Base-by-base conservation (phyloP, 306 rosid genomes). In the Echinosophora koreensis region DNA sequence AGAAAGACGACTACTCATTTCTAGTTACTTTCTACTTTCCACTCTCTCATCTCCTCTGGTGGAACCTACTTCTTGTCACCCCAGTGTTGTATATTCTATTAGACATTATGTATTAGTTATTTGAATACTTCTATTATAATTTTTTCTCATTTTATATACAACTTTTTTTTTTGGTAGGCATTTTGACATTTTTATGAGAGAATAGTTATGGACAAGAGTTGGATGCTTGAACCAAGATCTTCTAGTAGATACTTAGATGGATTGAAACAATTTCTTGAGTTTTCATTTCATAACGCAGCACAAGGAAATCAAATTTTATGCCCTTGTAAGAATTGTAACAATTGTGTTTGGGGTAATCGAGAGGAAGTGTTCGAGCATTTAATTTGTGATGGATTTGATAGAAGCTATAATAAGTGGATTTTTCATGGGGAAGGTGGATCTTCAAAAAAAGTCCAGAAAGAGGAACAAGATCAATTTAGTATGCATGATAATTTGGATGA, bases 381-480 rank as follows among this genome's bases (percentile, higher is more conserved):
- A 14, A 9, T 61, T 61, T 34, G 67, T 61, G 46, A 61, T 61
- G 67, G 67, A 35, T 61, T 61, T 34, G 18, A 61, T 7, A n/a
- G 7, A 10, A 15, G 46, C 3, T 61, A 35, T 28, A 58, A 27
- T 11, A 27, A 9, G n/a, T 58, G 64, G 64, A 11, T 58, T 27
- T 58, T 27, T 28, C 64, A 58, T 58, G 64, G 64, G 18, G 39
- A 30, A 58, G 37, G 64, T 6, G 64, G 39, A n/a, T 1, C 28
- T 16, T 58, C 28, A 5, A 0, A 58, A 58, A 58, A 2, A 17
- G 30, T 28, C 2, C 5, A 5, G 9, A 5, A 17, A 0, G 34
- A 55, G 30, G 30, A 28, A 28, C 1, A 28, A 28, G 2, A 28
- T 28, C 30, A 2, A 28, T 28, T 28, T 28, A 28, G 2, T 28